A percentile compares a stretch with the other conserved stretches of the same genome.
Conservation (phyloP, 148 eudicot genomes). For the Dianthus caryophyllus region DNA sequence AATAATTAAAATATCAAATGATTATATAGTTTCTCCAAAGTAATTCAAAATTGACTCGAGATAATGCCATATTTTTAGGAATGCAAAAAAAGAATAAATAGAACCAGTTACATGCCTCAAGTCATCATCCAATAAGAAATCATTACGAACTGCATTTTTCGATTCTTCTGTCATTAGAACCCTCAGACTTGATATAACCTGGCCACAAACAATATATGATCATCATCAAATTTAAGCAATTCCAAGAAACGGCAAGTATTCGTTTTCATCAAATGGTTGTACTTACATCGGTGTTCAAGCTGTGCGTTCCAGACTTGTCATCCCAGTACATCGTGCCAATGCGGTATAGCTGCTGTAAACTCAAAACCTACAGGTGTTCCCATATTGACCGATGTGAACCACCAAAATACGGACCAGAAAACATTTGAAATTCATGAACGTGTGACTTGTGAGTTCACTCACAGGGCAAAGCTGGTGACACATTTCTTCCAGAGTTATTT, state of each 20-base stretch:
- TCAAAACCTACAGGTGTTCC: slow-evolving; percentile 69
- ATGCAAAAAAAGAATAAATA: neutral
- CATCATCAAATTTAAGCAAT: neutral
- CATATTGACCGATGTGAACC: slow-evolving; percentile 22
- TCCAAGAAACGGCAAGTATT: neutral
- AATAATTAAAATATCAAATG: too few species aligned
- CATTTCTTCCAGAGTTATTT: slow-evolving; percentile 82
- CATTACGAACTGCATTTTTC: slow-evolving; percentile 76
- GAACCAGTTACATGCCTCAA: slow-evolving; percentile 55
- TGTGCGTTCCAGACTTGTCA: slow-evolving; percentile 93
- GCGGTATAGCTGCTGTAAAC: slow-evolving; percentile 88
- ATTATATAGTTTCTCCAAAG: too few species aligned
- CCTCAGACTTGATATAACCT: slow-evolving; percentile 95
- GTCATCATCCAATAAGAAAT: slow-evolving; percentile 91
- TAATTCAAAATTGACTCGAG: neutral
- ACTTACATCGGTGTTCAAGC: slow-evolving; percentile 88
- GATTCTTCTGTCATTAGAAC: slow-evolving; percentile 92
- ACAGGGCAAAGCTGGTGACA: slow-evolving; percentile 80
- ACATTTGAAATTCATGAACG: neutral
- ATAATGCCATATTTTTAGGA: neutral
- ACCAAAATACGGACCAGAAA: neutral
- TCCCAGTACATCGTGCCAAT: slow-evolving; percentile 99
- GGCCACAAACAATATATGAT: slow-evolving; percentile 5
- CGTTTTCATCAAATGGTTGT: neutral
- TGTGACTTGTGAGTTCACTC: slow-evolving; percentile 29